These are phyloP conservation scores for Volvox reticuliferus DNA, from an alignment of 139 green algal species.

Conservation along the genomic window DNA sequence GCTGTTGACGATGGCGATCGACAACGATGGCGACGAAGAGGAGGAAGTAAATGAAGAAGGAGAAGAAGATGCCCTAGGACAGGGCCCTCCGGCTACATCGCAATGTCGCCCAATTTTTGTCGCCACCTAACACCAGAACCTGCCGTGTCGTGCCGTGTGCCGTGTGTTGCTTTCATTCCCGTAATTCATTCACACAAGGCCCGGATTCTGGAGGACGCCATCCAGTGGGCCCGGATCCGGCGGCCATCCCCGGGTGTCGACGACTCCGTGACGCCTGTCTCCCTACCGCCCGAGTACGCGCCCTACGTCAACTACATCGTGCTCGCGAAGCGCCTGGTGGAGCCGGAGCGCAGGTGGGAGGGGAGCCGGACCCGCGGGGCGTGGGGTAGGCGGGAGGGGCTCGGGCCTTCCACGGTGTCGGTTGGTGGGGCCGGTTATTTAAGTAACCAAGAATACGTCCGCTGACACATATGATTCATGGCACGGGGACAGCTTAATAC, in stretches of 20 bases:
- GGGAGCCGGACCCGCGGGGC: background rate
- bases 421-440: background rate
- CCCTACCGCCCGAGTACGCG: slow-evolving; percentile 22
- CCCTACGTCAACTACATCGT: background rate
- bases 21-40: background rate
- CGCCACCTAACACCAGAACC: too few species aligned
- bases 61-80: too few species aligned
- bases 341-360: background rate
- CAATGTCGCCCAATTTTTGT: too few species aligned
- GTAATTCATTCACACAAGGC: background rate
- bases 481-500: too few species aligned
- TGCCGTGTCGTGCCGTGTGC: too few species aligned
- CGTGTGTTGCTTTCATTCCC: too few species aligned
- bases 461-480: too few species aligned
- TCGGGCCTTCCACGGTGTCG: background rate
- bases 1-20: too few species aligned
- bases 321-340: slow-evolving; percentile 1
- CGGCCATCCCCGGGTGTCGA: background rate
- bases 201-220: slow-evolving; percentile 29
- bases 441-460: too few species aligned
- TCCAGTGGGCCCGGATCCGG: slow-evolving; percentile 33
- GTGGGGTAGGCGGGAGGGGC: background rate
- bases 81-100: too few species aligned
- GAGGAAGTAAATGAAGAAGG: background rate
- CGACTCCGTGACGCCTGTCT: background rate